Base-by-base conservation (phyloP, 371 early-diverging fungal species). In the Amoeboradix gromovi region DNA sequence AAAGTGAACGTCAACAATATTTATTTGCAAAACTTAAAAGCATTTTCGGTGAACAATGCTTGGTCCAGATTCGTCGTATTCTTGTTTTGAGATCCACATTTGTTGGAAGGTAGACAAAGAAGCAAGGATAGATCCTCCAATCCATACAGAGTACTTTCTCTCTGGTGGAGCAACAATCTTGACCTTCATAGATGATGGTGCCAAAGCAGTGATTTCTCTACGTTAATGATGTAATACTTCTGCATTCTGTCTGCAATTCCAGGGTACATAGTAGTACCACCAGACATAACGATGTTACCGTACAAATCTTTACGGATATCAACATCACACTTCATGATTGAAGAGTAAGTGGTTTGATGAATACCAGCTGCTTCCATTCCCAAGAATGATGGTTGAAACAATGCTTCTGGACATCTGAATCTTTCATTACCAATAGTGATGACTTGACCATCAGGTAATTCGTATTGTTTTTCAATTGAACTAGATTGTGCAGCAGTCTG, bases 81-180 rank as follows among this genome's bases (percentile, higher is more conserved):
- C 98, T 73, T 83, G 83, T 81, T 87, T 91, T 70, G 88, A 87
- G 80, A 92, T 87, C 94, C 94, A 95, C 92, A 92, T 89, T 77
- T 87, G 86, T 80, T 94, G 95, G 94, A 96, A 96, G 74, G 95
- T 94, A 71, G 94, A 92, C 72, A 98, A 87, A 70, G 98, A 96
- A 70, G 99, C 98, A 73, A 99, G 83, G 74, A 99, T 98, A 73
- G 98, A 97, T 73, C 99, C 99, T 85, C 99, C 99, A 78, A 99
- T 98, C 98, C 99, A 99, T 80, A 97, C 98, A 75, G 95, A 93
- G 91, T 98, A 98, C 83, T 99, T 99, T 79, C 98, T 89, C 82
- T 99, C 98, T 70, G 98, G 97, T 69, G 98, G 98, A 73, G 98
- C 94, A 73, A 98, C 93, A 77, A 99, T 94, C 89, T 94, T 92